Percentiles rank a stretch among this genome's conserved stretches.
Conservation (phyloP, 352 stramenopile species). For the Peronospora destructor region DNA sequence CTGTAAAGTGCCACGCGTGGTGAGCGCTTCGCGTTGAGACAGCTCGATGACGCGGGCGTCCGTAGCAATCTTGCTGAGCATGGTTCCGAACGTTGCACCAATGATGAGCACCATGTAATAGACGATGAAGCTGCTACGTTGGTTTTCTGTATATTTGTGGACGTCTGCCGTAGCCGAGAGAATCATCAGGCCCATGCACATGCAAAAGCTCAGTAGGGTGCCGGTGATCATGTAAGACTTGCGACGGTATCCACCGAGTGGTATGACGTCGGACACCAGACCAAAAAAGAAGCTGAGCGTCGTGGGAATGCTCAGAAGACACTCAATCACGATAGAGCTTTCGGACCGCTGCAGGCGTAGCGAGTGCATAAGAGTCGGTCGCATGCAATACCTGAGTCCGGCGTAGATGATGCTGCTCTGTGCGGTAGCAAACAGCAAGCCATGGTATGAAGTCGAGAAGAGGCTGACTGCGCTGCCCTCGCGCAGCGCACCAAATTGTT, state of each 20-base stretch:
- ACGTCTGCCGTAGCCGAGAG: conserved; percentile 41
- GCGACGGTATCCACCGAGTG: conserved; percentile 78
- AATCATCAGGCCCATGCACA: conserved; percentile 46
- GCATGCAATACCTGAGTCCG: conserved; percentile 58
- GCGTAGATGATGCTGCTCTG: conserved; percentile 55
- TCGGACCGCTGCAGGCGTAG: conserved; percentile 46
- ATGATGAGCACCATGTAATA: conserved; percentile 69
- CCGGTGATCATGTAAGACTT: conserved; percentile 90
- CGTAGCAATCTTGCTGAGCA: conserved; percentile 79
- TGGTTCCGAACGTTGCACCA: conserved; percentile 66
- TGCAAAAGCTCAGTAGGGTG: conserved; percentile 44
- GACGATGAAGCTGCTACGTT: conserved; percentile 34
- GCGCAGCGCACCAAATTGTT: conserved; percentile 61
- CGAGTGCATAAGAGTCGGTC: conserved; percentile 62
- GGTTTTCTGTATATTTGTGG: conserved; percentile 19
- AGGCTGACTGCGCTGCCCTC: conserved; percentile 51
- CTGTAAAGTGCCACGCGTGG: conserved; percentile 58
- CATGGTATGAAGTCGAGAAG: conserved; percentile 53
- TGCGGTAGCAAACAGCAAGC: conserved; percentile 46
- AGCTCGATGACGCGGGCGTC: conserved; percentile 79
- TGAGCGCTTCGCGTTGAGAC: conserved; percentile 69
- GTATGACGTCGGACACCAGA: conserved; percentile 80
- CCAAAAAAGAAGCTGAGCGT: conserved; percentile 83
- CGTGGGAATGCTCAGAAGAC: conserved; percentile 81
- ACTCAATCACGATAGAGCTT: conserved; percentile 53